Evolutionary conservation across 345 rosid species (phyloP), one percentile per base, ranked within the genome.

Genomic region (Gossypium anomalum): DNA sequence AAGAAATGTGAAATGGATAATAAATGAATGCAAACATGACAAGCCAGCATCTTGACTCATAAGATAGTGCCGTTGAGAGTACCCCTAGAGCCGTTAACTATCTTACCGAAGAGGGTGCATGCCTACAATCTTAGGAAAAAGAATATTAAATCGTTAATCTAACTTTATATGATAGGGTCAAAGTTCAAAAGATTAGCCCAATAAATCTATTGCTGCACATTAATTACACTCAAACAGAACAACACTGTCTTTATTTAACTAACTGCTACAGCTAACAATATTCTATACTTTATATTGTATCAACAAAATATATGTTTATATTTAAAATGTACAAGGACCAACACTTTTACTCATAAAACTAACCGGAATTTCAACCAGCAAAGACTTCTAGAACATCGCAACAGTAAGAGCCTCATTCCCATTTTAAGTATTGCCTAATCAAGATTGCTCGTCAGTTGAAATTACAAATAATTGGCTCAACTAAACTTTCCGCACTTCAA

Each of bases 341-440:
- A 60, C 43, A 49, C 47, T n/a, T 29, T 20, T 41, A 69, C 64
- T 69, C 64, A 62, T 58, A 48, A 57, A 68, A 45, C 25, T 58
- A 43, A 52, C 52, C 11, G 2, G 17, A 27, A 25, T 43, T 58
- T 19, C 75, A 41, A 34, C 70, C 47, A 52, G n/a, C 47, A 76
- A 15, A 52, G 47, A 29, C 22, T n/a, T 73, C 23, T 38, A 19
- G 20, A 2, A 34, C 17, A 19, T 65, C 17, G 41, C 17, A 67
- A 16, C 47, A 19, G 63, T 48, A 49, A 38, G 58, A 78, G 47
- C 38, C 49, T 4, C 72, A 67, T 41, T 61, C 43, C 59, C 19
- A 70, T 60, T 71, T 49, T 48, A 47, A 62, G 27, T 25, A 47
- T 63, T 70, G 70, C 67, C 69, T 45, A 12, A 45, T 70, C 16